Percentiles rank a stretch among this genome's conserved stretches.
These are phyloP conservation scores for Gracilaria domingensis DNA, from an alignment of 23 red algal species.

Conservation along the genomic window DNA sequence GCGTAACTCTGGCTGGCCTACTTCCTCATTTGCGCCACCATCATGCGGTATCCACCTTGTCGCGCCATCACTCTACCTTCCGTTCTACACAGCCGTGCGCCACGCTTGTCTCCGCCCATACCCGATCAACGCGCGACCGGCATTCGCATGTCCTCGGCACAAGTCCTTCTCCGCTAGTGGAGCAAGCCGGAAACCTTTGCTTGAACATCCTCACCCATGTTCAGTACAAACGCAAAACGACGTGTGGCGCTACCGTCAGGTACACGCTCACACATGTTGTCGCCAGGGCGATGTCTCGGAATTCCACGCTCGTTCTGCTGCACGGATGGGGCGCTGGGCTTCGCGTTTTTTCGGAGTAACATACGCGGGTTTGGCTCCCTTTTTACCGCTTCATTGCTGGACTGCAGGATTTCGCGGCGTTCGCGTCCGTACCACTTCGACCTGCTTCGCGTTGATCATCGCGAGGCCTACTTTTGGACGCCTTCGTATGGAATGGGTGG, in stretches of 20 bases:
- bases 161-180: slow-evolving; percentile 1
- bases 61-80: slow-evolving; percentile 5
- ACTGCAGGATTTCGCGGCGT: slow-evolving; percentile 84
- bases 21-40: not conserved
- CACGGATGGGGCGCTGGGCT: slow-evolving; percentile 89
- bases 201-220: slow-evolving; percentile 39
- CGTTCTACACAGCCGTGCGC: not conserved
- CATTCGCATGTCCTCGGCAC: not conserved
- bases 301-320: slow-evolving; percentile 65
- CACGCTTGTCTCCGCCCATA: not conserved
- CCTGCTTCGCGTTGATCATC: not conserved
- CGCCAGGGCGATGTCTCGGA: slow-evolving; percentile 44
- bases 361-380: slow-evolving; percentile 52
- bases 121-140: not conserved
- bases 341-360: slow-evolving; percentile 76
- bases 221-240: slow-evolving; percentile 44
- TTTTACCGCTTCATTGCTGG: slow-evolving; percentile 74
- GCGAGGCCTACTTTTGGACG: slow-evolving; percentile 61
- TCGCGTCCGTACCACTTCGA: slow-evolving; percentile 52
- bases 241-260: slow-evolving; percentile 47
- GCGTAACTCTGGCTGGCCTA: not conserved
- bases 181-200: slow-evolving; percentile 40
- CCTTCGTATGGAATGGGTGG: slow-evolving; percentile 48
- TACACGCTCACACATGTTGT: slow-evolving; percentile 62
- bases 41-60: slow-evolving; percentile 19